A percentile compares a stretch with the other conserved stretches of the same genome.
phyloP scores from a whole-genome alignment of 495 filamentous ascomycete species.

The Lophium mytilinum region DNA sequence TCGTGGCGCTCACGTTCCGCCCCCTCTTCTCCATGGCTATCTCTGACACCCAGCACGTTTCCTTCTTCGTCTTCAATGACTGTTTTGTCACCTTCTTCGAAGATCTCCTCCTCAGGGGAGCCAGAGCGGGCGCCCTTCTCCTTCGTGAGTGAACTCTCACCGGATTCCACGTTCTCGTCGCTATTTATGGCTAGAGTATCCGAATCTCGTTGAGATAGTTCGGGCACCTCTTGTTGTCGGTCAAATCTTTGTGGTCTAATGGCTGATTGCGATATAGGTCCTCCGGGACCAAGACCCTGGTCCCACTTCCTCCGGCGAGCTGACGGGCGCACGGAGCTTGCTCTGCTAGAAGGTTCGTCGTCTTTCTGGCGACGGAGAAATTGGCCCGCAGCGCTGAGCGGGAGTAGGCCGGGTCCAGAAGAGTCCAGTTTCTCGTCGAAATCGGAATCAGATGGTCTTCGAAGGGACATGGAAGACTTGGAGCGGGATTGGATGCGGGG shows the following conservation, averaged over 20 bases:
- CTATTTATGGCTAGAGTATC: conserved; percentile 32
- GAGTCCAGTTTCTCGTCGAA: conserved; percentile 54
- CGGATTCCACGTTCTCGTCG: conserved; percentile 23
- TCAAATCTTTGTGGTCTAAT: conserved; percentile 63
- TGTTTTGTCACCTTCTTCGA: conserved; percentile 74
- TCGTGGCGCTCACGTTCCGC: conserved; percentile 44
- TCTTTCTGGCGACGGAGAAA: conserved; percentile 78
- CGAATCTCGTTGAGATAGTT: conserved; percentile 27
- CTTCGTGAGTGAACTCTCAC: conserved; percentile 25
- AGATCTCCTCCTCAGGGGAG: conserved; percentile 38
- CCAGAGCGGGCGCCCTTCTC: conserved; percentile 16
- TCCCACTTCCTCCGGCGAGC: conserved; percentile 64
- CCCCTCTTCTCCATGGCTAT: conserved; percentile 20
- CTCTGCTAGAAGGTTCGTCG: conserved; percentile 56
- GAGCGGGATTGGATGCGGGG: conserved; percentile 82
- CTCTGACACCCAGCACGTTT: conserved; percentile 57
- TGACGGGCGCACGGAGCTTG: conserved; percentile 53
- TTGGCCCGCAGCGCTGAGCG: conserved; percentile 63
- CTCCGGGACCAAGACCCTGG: conserved; percentile 67
- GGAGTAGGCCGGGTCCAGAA: conserved; percentile 68
- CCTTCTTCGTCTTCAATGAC: conserved; percentile 83
- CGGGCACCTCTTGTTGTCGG: conserved; percentile 20
- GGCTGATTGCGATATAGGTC: conserved; percentile 83
- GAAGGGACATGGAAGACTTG: conserved; percentile 74
- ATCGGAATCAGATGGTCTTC: conserved; percentile 49